A percentile compares a stretch with the other conserved stretches of the same genome.
phyloP scores from a whole-genome alignment of 768 basidiomycete genomes.

The Phylloporus scabripes region DNA sequence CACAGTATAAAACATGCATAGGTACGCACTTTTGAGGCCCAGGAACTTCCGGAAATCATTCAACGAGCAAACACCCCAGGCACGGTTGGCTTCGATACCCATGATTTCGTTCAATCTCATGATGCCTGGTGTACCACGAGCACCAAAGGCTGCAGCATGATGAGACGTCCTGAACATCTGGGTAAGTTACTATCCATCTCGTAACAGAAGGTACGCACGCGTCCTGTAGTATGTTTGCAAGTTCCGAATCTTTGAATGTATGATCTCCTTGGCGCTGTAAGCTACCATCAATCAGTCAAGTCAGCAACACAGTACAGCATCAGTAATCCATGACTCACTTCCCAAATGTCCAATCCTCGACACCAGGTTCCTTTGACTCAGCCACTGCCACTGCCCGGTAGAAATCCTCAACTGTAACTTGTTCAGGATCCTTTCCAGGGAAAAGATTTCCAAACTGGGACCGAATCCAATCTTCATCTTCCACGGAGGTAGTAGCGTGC shows the following conservation, averaged over 20 bases:
- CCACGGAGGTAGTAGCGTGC: slow-evolving; percentile 74
- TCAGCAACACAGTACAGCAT: neutral
- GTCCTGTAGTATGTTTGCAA: slow-evolving; percentile 60
- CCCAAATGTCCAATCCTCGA: slow-evolving; percentile 64
- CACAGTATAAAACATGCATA: neutral
- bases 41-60: slow-evolving; percentile 84
- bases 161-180: slow-evolving; percentile 51
- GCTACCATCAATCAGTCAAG: slow-evolving; percentile 29
- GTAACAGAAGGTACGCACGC: slow-evolving; percentile 43
- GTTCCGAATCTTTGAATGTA: slow-evolving; percentile 61
- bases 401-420: slow-evolving; percentile 48
- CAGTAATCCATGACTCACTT: slow-evolving; percentile 33
- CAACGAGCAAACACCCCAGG: slow-evolving; percentile 77
- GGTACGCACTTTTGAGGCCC: slow-evolving; percentile 61
- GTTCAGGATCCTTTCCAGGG: slow-evolving; percentile 44
- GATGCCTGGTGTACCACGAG: slow-evolving; percentile 66
- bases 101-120: slow-evolving; percentile 80
- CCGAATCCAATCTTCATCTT: slow-evolving; percentile 68
- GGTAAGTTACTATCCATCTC: neutral
- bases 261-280: slow-evolving; percentile 54
- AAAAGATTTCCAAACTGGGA: slow-evolving; percentile 49
- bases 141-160: slow-evolving; percentile 68
- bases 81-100: slow-evolving; percentile 73
- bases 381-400: slow-evolving; percentile 38
- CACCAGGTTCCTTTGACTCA: slow-evolving; percentile 38